Percentiles rank a stretch among this genome's conserved stretches.
Conservation (phyloP, 805 yeast genomes). For the Candida caryicola region DNA sequence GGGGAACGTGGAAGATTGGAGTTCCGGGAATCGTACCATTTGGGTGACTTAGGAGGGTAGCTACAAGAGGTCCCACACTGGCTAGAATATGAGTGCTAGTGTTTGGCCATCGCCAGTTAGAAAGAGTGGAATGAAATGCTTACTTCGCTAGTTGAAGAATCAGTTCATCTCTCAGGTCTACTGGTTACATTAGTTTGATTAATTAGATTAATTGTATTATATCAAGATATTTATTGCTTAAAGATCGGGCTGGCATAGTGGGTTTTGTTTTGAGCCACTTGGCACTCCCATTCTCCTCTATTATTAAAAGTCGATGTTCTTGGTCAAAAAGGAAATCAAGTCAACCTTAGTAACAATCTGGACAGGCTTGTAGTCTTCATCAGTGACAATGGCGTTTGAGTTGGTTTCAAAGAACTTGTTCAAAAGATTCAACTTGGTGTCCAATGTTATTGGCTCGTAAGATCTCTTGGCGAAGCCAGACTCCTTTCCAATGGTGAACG, state of each 20-base stretch:
- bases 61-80: too few species aligned
- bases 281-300: neutral
- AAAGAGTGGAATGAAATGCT: too few species aligned
- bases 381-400: conserved; percentile 81
- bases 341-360: conserved; percentile 89
- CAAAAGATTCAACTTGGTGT: conserved; percentile 64
- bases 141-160: too few species aligned
- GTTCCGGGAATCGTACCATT: neutral
- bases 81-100: too few species aligned
- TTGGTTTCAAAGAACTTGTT: conserved; percentile 80
- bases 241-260: neutral
- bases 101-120: too few species aligned
- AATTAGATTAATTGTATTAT: conserved; percentile 1
- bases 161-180: too few species aligned
- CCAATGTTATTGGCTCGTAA: conserved; percentile 62
- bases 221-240: neutral
- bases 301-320: conserved; percentile 21
- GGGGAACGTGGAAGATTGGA: neutral
- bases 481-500: conserved; percentile 57
- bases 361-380: conserved; percentile 63
- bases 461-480: conserved; percentile 59
- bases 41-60: too few species aligned
- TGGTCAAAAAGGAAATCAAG: conserved; percentile 55
- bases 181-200: too few species aligned
- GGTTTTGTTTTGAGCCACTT: too few species aligned